These are phyloP conservation scores for Ophiosphaerella narmari DNA, from an alignment of 2,329 filamentous ascomycete genomes.

Conservation along the genomic window DNA sequence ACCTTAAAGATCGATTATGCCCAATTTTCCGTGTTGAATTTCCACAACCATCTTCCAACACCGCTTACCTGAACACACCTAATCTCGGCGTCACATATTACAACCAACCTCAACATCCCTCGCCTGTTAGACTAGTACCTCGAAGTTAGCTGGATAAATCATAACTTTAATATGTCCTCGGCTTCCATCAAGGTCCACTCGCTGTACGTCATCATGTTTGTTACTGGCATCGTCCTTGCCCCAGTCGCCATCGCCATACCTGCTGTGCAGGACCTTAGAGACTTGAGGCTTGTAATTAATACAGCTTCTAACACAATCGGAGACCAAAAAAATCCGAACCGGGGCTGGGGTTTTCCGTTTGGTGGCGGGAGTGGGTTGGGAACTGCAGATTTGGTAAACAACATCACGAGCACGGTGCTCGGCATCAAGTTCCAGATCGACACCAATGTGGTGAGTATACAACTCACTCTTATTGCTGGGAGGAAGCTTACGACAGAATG, in stretches of 20 bases:
- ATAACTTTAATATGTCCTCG: constrained; percentile 14
- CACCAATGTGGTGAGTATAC: constrained; percentile 30
- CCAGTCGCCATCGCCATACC: constrained; percentile 27
- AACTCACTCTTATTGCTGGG: neutral
- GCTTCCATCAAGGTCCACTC: neutral
- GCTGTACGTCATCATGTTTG: constrained; percentile 25
- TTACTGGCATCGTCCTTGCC: constrained; percentile 33
- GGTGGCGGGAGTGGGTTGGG: constrained; percentile 21
- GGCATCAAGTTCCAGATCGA: constrained; percentile 37
- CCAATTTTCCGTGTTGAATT: no score
- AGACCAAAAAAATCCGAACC: constrained; percentile 30
- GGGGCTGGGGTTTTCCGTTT: constrained; percentile 31
- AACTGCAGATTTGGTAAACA: constrained; percentile 40
- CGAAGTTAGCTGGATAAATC: constrained; percentile 5
- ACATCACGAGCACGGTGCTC: constrained; percentile 38
- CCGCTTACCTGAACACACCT: constrained; percentile 19
- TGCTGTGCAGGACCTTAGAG: constrained; percentile 35
- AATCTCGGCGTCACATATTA: constrained; percentile 18
- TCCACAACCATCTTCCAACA: constrained; percentile 5
- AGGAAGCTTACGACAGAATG: constrained; percentile 1
- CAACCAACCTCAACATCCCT: constrained; percentile 6
- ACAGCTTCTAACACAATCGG: constrained; percentile 35
- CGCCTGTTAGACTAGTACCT: constrained; percentile 2
- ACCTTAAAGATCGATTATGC: no score
- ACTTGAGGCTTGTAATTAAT: constrained; percentile 35